phyloP scores from a whole-genome alignment of 495 filamentous ascomycete genomes.

The Darksidea phi region DNA sequence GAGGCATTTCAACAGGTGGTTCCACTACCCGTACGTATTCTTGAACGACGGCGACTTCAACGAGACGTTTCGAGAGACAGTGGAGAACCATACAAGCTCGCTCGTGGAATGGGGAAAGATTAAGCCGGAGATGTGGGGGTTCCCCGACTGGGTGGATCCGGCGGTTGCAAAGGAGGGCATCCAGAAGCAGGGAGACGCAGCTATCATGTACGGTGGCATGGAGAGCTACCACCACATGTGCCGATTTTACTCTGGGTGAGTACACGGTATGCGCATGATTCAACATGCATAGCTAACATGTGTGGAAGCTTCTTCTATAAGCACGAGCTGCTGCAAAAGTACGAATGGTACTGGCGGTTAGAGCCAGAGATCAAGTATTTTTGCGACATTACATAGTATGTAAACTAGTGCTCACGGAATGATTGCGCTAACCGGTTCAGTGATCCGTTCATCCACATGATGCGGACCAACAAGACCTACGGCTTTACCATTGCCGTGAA shows the following conservation, averaged over 20 bases:
- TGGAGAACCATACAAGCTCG: constrained; percentile 84
- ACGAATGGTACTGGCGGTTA: constrained; percentile 99
- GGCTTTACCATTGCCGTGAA: constrained; percentile 99
- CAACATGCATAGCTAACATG: constrained; percentile 1
- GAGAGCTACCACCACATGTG: constrained; percentile 90
- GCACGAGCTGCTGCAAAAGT: constrained; percentile 90
- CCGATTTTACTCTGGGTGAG: constrained; percentile 94
- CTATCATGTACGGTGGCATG: constrained; percentile 99
- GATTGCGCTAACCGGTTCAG: constrained; percentile 50
- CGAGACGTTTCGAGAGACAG: constrained; percentile 80
- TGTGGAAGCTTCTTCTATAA: constrained; percentile 86
- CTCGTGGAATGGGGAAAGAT: constrained; percentile 94
- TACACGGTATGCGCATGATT: background rate
- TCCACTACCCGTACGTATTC: constrained; percentile 98
- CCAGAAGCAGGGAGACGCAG: constrained; percentile 89
- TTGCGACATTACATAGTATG: constrained; percentile 99
- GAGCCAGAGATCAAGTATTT: constrained; percentile 99
- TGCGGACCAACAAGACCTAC: constrained; percentile 90
- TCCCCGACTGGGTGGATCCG: constrained; percentile 91
- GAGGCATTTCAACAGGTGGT: constrained; percentile 99
- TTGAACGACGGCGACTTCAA: constrained; percentile 98
- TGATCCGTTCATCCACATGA: constrained; percentile 95
- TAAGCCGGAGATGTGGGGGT: constrained; percentile 88
- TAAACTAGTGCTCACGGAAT: background rate
- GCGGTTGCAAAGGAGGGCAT: constrained; percentile 95